Evolutionary conservation across 352 stramenopile genomes (phyloP).

Genomic region (Pythium plurisporium): DNA sequence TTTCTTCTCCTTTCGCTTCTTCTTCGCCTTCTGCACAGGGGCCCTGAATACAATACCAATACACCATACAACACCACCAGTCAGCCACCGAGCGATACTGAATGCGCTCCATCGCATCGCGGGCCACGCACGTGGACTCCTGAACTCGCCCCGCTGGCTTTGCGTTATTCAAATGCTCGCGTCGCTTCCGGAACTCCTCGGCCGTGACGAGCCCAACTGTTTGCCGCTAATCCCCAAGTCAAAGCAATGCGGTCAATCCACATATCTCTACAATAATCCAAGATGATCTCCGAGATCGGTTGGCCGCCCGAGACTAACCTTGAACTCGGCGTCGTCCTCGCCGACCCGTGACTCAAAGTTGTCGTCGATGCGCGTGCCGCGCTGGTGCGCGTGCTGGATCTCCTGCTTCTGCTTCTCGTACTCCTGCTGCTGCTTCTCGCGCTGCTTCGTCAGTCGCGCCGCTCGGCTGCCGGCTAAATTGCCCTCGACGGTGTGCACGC

Average conservation of each 20-base stretch:
- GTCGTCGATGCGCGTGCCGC: constrained; percentile 84
- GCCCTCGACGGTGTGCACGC: constrained; percentile 96
- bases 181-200: constrained; percentile 89
- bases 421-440: constrained; percentile 90
- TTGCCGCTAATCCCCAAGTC: constrained; percentile 43
- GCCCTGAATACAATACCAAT: not conserved
- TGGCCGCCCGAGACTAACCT: constrained; percentile 37
- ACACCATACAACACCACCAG: not conserved
- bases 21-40: constrained; percentile 53
- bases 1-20: constrained; percentile 80
- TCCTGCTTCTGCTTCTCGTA: constrained; percentile 93
- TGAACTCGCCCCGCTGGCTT: constrained; percentile 28
- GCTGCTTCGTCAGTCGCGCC: constrained; percentile 88
- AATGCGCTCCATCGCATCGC: not conserved
- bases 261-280: not conserved
- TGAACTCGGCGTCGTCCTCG: constrained; percentile 83
- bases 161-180: constrained; percentile 70
- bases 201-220: constrained; percentile 93
- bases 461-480: constrained; percentile 92
- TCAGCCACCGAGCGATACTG: constrained; percentile 5
- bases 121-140: constrained; percentile 3
- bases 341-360: constrained; percentile 88
- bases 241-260: too few species aligned
- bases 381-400: constrained; percentile 78
- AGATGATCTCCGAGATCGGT: not conserved